Evolutionary conservation across 768 basidiomycete genomes (phyloP), one percentile per base, ranked within the genome.

Genomic region (Lactarius sanguifluus): DNA sequence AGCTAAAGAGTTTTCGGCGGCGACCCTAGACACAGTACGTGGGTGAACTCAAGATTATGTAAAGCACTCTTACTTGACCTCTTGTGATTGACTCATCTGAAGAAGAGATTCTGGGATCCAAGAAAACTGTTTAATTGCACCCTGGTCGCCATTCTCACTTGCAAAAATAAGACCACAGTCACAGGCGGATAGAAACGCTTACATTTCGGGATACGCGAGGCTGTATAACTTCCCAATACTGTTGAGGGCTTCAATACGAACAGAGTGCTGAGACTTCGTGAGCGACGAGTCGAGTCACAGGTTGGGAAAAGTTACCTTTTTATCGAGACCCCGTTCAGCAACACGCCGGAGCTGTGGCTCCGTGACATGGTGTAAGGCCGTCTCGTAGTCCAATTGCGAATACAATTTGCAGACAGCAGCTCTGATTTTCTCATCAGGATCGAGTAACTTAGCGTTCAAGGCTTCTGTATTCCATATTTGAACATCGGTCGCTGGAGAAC

Each of bases 381-480:
- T 90, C 76, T 99, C 97, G 73, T 94, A 98, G 74, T 98, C 96
- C 13, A 98, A 78, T 62, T 87, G 83, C 1, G 87, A 86, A 70
- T 94, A 93, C 13, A 92, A 77, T 72, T 84, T 87, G 80, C 94
- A 96, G 1, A 87, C 87, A 0, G 93, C 89, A 7, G 90, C 86
- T 34, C 97, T 86, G 50, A 99, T 88, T 72, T 88, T 92, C 66
- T 98, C 97, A 69, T 98, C 97, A 0, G 92, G 89, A 75, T 99
- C 97, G 1, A 84, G 71, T 6, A 96, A 77, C 72, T 96, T 96
- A 16, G 77, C 73, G 28, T 76, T 73, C 38, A 96, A 77, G 41
- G 85, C 79, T 4, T 85, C 91, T 90, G 67, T 16, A 64, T 38
- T 25, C 47, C 3, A 43, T 38, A 38, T 5, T 30, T 32, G 58